Evolutionary conservation across 2,329 filamentous ascomycete genomes (phyloP), one percentile per base, ranked within the genome.

Genomic region (Fusarium sp.): DNA sequence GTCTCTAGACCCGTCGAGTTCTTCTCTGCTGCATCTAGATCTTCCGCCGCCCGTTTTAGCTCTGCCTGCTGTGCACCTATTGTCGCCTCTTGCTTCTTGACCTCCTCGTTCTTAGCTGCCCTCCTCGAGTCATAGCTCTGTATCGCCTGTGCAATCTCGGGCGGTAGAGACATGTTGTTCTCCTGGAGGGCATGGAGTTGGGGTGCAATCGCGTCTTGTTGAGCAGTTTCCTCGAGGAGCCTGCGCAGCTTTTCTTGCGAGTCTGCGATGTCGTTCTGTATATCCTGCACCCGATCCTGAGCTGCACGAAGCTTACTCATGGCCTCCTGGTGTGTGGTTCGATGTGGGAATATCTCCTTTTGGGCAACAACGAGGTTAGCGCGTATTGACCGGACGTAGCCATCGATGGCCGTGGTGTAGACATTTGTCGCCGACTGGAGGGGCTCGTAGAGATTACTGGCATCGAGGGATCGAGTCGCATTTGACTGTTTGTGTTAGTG

Each of bases 321-420:
- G 4, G 76, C 76, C 40, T 79, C 77, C 50, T 77, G 77, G 3
- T 79, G 77, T 10, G 69, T 71, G 7, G 77, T 74, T 40, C 77
- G 78, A n/a, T 78, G 77, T 3, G 77, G 77, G n/a, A 77, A 78
- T 37, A 79, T 73, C 32, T 79, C 77, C 56, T 77, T 77, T 15
- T 79, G 77, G 3, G 71, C 76, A 22, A 69, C 61, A 8, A 66
- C 63, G n/a, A 79, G 71, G 10, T 77, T 73, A 10, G 75, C 65
- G 33, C 70, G 77, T 60, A 79, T 69, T 12, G 76, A 66, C n/a
- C 71, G 71, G 22, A 76, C 67, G 58, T 79, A 75, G 33, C 68
- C 67, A 14, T 79, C 74, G 56, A 79, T 75, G 54, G 77, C 72
- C 1, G 77, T 61, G 12, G 70, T 58, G 9, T 76, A 79, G 6